phyloP scores from a whole-genome alignment of 805 yeast genomes.

The Barnettozyma californica region DNA sequence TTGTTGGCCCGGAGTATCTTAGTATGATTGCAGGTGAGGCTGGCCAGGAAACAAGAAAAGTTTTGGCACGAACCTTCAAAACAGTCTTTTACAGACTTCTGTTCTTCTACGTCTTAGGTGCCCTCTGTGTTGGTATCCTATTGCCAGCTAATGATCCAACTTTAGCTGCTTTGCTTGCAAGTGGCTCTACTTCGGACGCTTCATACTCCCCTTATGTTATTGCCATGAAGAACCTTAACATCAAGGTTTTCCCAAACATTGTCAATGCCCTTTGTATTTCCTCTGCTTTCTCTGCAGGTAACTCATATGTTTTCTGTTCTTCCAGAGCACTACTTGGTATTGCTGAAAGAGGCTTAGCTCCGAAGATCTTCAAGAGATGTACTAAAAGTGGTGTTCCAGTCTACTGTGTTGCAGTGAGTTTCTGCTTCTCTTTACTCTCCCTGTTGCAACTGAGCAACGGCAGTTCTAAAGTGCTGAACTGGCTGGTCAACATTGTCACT shows the following conservation, averaged over 20 bases:
- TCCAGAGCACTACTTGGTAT: slow-evolving; percentile 53
- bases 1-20: slow-evolving; percentile 79
- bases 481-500: slow-evolving; percentile 66
- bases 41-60: slow-evolving; percentile 59
- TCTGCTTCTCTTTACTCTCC: slow-evolving; percentile 56
- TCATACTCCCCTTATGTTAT: slow-evolving; percentile 52
- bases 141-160: slow-evolving; percentile 54
- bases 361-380: slow-evolving; percentile 53
- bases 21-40: slow-evolving; percentile 79
- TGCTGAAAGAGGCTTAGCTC: slow-evolving; percentile 53
- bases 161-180: slow-evolving; percentile 38
- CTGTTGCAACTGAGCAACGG: slow-evolving; percentile 53
- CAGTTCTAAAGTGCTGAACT: slow-evolving; percentile 54
- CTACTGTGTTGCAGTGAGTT: slow-evolving; percentile 49
- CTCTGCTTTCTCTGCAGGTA: slow-evolving; percentile 50
- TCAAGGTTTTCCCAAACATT: slow-evolving; percentile 43
- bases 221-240: slow-evolving; percentile 48
- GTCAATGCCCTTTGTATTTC: slow-evolving; percentile 49
- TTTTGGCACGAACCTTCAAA: slow-evolving; percentile 65
- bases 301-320: slow-evolving; percentile 50
- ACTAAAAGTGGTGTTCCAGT: slow-evolving; percentile 66
- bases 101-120: slow-evolving; percentile 58
- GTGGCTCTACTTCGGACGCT: slow-evolving; percentile 36
- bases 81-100: slow-evolving; percentile 58
- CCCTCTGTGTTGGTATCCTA: slow-evolving; percentile 62